Evolutionary conservation across 805 yeast genomes (phyloP), one percentile per base, ranked within the genome.

Genomic region (Isabelozyma pseudorhagii): DNA sequence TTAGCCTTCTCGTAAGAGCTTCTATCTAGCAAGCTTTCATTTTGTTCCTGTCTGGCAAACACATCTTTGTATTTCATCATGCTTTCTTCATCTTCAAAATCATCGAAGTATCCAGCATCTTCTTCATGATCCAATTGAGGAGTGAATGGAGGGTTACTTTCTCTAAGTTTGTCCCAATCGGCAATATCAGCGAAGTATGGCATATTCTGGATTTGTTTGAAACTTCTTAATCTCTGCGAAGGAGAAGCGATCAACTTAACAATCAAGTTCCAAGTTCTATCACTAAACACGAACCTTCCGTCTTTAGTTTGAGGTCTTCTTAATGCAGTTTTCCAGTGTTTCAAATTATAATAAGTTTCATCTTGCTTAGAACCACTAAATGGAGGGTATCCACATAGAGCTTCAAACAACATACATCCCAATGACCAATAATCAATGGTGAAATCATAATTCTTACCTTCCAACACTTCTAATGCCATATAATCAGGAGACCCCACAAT

Each of bases 341-440:
- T 89, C 68, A 94, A 77, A 63, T 94, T 94, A 57, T 90, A 82
- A 67, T 96, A 94, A 0, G 99, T 94, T 66, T 94, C 99, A 61
- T 94, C 96, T 39, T 96, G 88, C 40, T 89, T 82, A 40, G 91
- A 82, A 3, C 99, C 99, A 40, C 96, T 85, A 64, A 94, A 94
- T 42, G 99, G 99, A 3, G 99, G 96, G 68, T 89, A 94, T 0
- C 99, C 98, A 55, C 94, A 94, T 50, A 94, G 80, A 44, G 97
- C 89, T 71, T 94, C 99, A 66, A 93, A 94, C 39, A 94, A 75
- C 85, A 94, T 94, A 70, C 99, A 94, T 4, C 99, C 99, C 50
- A 94, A 75, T 0, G 98, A 92, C 99, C 99, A 94, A 67, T 94
- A 94, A 73, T 94, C 99, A 50, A 96, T 96, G 13, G 99, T 93